Evolutionary conservation across 345 rosid genomes (phyloP).

Genomic region (Eutrema heterophyllum): DNA sequence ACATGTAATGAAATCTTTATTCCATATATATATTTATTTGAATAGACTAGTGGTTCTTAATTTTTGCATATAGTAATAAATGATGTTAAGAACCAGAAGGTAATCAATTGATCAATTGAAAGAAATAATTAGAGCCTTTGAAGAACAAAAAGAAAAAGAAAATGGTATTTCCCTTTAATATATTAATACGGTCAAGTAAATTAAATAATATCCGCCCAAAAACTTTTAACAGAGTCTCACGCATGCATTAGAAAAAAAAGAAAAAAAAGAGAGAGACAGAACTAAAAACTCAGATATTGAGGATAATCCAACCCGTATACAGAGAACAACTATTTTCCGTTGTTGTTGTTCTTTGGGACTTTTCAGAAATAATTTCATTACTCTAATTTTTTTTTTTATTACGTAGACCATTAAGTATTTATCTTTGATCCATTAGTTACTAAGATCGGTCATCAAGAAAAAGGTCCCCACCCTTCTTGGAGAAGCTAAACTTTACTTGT

Average conservation of each 20-base stretch:
- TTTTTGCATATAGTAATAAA: not conserved
- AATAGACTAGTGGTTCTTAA: not conserved
- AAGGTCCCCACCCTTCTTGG: conserved; percentile 24
- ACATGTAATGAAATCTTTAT: not conserved
- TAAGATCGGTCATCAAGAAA: conserved; percentile 23
- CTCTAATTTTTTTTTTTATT: not conserved
- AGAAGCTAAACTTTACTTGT: conserved; percentile 12
- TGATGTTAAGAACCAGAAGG: conserved; percentile 14
- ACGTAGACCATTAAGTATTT: not conserved
- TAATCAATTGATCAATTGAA: not conserved
- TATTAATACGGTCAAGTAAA: not conserved
- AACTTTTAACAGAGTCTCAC: conserved; percentile 20
- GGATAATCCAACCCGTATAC: conserved; percentile 5
- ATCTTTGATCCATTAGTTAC: conserved; percentile 12
- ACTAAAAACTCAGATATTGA: conserved; percentile 19
- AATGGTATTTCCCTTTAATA: not conserved
- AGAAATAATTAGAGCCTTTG: not conserved
- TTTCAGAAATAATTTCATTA: not conserved
- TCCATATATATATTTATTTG: not conserved
- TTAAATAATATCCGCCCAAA: not conserved
- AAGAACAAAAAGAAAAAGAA: not conserved
- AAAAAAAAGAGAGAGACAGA: not conserved
- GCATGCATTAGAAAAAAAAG: conserved; percentile 13
- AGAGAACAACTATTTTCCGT: conserved; percentile 1
- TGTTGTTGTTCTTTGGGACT: conserved; percentile 1